phyloP scores from a whole-genome alignment of 495 filamentous ascomycete species.

The Trichoderma asperelloides region DNA sequence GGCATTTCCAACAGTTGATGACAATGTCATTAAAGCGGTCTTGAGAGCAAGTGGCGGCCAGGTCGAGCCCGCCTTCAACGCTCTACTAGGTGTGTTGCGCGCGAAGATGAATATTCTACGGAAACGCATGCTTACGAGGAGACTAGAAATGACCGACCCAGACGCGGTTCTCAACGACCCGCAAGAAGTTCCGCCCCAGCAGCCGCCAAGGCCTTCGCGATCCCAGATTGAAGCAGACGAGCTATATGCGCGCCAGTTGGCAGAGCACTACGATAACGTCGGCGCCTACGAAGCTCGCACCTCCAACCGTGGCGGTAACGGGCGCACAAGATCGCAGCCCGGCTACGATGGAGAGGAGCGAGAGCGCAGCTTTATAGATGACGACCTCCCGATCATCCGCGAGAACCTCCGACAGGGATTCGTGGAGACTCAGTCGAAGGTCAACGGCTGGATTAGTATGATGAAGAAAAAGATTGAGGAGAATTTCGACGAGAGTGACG shows the following conservation, averaged over 20 bases:
- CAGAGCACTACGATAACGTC: conserved; percentile 71
- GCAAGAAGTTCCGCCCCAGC: conserved; percentile 45
- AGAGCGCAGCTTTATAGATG: conserved; percentile 84
- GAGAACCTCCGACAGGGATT: conserved; percentile 94
- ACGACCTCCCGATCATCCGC: conserved; percentile 87
- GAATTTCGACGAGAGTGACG: conserved; percentile 47
- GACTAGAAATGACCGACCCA: conserved; percentile 84
- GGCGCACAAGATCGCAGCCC: conserved; percentile 36
- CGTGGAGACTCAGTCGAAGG: conserved; percentile 82
- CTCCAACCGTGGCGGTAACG: conserved; percentile 30
- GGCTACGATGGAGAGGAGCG: conserved; percentile 36
- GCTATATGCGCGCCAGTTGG: conserved; percentile 85
- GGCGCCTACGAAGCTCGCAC: conserved; percentile 43
- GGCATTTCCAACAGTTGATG: conserved; percentile 83
- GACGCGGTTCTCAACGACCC: conserved; percentile 60
- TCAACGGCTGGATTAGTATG: conserved; percentile 85
- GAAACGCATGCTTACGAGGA: conserved; percentile 15
- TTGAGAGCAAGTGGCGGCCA: conserved; percentile 75
- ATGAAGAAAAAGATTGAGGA: conserved; percentile 89
- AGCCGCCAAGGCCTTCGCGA: conserved; percentile 60
- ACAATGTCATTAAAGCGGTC: conserved; percentile 76
- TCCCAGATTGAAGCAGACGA: conserved; percentile 87
- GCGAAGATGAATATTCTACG: not conserved
- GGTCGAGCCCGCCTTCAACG: conserved; percentile 93
- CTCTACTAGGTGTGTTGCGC: conserved; percentile 60